A percentile compares a stretch with the other conserved stretches of the same genome.
Evolutionary conservation across 2,329 filamentous ascomycete genomes (phyloP).

Genomic region (Colletotrichum theobromicola): DNA sequence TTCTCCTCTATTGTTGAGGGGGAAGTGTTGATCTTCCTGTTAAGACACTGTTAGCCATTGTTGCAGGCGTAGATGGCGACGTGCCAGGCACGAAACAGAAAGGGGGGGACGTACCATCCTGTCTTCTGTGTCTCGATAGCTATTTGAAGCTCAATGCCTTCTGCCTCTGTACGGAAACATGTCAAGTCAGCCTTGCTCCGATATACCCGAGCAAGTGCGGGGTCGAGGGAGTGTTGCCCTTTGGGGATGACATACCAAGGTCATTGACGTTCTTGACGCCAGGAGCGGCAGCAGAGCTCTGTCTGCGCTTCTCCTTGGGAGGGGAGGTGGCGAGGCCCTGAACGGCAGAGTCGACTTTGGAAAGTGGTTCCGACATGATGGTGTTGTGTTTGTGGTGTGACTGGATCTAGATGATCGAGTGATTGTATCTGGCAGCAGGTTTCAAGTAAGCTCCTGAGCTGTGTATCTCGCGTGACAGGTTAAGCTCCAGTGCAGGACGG

Average conservation of each 20-base stretch:
- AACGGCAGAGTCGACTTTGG: slow-evolving; percentile 92
- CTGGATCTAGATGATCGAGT: background rate
- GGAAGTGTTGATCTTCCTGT: slow-evolving; percentile 93
- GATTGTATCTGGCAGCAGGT: background rate
- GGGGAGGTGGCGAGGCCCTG: slow-evolving; percentile 76
- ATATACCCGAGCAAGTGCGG: slow-evolving; percentile 3
- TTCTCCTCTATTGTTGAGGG: slow-evolving; percentile 80
- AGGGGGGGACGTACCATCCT: slow-evolving; percentile 77
- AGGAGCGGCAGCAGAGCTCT: slow-evolving; percentile 73
- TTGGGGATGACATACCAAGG: slow-evolving; percentile 67
- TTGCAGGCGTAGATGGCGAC: background rate
- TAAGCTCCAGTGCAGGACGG: background rate
- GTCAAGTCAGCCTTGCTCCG: background rate
- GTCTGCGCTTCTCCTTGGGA: slow-evolving; percentile 72
- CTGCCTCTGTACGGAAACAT: slow-evolving; percentile 64
- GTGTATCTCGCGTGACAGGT: background rate
- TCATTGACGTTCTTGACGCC: slow-evolving; percentile 86
- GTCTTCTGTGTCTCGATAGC: slow-evolving; percentile 85
- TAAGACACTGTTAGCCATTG: background rate
- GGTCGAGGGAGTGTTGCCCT: background rate
- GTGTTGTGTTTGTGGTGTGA: background rate
- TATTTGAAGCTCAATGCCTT: slow-evolving; percentile 74
- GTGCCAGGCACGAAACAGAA: background rate
- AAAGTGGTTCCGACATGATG: slow-evolving; percentile 64
- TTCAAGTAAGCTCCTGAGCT: background rate